Conservation (phyloP, 129 eudicot genomes). For the Sambucus nigra region DNA sequence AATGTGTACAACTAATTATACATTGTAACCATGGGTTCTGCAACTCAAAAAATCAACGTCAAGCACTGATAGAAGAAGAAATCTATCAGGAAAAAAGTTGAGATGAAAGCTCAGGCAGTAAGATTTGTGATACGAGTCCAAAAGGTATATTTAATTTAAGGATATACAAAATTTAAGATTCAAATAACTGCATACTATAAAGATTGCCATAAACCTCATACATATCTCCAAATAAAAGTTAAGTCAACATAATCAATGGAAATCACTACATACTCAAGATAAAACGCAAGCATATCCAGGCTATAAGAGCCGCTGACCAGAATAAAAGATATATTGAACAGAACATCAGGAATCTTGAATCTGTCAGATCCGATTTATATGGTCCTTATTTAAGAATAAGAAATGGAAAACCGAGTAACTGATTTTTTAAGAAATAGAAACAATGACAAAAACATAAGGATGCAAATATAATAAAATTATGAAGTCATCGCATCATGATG, state of each 20-base stretch:
- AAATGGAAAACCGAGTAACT: too few species aligned
- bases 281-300: conserved; percentile 7
- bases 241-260: neutral
- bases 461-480: neutral
- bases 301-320: conserved; percentile 43
- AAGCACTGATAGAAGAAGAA: too few species aligned
- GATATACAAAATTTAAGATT: neutral
- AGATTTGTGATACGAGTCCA: neutral
- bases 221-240: neutral
- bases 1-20: conserved; percentile 57
- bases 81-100: too few species aligned
- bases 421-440: too few species aligned
- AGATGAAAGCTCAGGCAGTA: neutral
- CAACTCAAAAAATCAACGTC: too few species aligned
- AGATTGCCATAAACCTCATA: neutral
- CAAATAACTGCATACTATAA: neutral
- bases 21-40: conserved; percentile 89
- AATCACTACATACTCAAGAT: neutral
- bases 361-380: conserved; percentile 97
- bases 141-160: neutral
- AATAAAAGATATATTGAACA: conserved; percentile 81
- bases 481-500: too few species aligned
- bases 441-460: neutral
- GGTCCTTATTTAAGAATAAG: conserved; percentile 40
- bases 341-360: conserved; percentile 89